Conservation (phyloP, 441 rosid genomes). For the Kokia cookei region DNA sequence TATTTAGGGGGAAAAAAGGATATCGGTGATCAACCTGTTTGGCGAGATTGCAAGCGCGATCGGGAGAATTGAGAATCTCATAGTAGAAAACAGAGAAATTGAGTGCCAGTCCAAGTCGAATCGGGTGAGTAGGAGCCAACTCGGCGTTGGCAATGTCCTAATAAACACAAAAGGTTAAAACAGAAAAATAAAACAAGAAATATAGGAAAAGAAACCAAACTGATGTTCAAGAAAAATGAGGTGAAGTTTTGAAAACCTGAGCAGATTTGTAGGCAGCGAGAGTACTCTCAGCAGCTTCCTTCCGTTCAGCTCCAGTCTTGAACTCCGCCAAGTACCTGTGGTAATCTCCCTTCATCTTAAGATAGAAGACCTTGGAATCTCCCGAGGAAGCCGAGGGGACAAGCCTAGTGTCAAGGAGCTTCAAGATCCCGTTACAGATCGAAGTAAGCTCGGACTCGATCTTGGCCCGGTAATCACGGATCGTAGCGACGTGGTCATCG, state of each 20-base stretch:
- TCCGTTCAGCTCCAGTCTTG: slow-evolving; percentile 64
- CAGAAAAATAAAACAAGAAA: not conserved
- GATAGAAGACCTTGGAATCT: slow-evolving; percentile 67
- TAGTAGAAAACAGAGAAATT: slow-evolving; percentile 71
- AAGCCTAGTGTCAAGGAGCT: slow-evolving; percentile 54
- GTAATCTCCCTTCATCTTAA: slow-evolving; percentile 77
- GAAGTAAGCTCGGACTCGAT: slow-evolving; percentile 60
- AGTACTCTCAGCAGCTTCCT: slow-evolving; percentile 72
- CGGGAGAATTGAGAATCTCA: slow-evolving; percentile 71
- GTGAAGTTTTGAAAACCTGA: slow-evolving; percentile 36
- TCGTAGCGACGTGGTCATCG: slow-evolving; percentile 58
- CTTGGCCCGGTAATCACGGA: slow-evolving; percentile 68
- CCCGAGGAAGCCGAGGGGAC: slow-evolving; percentile 55
- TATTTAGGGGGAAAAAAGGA: not conserved
- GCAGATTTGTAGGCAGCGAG: slow-evolving; percentile 69
- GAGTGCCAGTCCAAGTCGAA: slow-evolving; percentile 62
- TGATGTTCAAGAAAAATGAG: slow-evolving; percentile 8
- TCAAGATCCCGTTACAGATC: slow-evolving; percentile 67
- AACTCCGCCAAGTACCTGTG: slow-evolving; percentile 77
- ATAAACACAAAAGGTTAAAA: not conserved
- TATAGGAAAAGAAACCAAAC: not conserved
- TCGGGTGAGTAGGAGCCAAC: slow-evolving; percentile 65
- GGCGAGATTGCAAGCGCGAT: slow-evolving; percentile 67
- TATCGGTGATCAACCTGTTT: slow-evolving; percentile 35
- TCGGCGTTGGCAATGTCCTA: slow-evolving; percentile 63